Evolutionary conservation across 306 rosid species (phyloP).

Genomic region (Hylodesmum podocarpum): DNA sequence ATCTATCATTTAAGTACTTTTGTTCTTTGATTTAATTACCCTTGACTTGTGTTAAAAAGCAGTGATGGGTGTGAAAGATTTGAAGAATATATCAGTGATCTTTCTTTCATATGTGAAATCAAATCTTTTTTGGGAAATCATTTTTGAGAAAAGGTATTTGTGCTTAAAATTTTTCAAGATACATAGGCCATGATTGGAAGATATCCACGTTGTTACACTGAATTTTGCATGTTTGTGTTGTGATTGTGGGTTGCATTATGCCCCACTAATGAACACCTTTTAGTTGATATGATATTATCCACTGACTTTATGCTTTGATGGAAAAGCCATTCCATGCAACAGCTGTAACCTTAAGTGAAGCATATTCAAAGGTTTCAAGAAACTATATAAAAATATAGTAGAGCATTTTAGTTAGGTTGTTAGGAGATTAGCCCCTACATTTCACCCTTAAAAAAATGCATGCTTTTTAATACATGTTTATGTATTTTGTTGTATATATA

Average conservation of each 20-base stretch:
- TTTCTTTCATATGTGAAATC: constrained; percentile 33
- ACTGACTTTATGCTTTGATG: constrained; percentile 24
- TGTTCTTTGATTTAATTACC: constrained; percentile 31
- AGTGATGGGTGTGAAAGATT: constrained; percentile 36
- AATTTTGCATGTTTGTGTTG: constrained; percentile 38
- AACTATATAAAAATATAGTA: constrained; percentile 6
- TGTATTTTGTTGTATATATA: not conserved
- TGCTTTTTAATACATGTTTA: not conserved
- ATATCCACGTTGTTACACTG: constrained; percentile 30
- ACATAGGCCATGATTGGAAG: constrained; percentile 21
- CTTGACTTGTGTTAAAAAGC: constrained; percentile 39
- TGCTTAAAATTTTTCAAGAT: constrained; percentile 18
- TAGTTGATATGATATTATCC: constrained; percentile 34
- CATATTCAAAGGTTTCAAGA: constrained; percentile 35
- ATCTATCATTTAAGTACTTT: constrained; percentile 30
- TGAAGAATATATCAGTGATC: constrained; percentile 45
- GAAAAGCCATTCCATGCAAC: constrained; percentile 21
- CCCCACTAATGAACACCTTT: constrained; percentile 42
- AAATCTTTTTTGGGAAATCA: constrained; percentile 41
- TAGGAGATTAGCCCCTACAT: not conserved
- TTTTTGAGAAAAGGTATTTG: constrained; percentile 26
- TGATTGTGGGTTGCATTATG: constrained; percentile 53
- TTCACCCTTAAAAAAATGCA: not conserved
- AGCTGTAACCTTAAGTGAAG: constrained; percentile 50
- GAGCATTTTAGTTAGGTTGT: not conserved